phyloP scores from a whole-genome alignment of 495 filamentous ascomycete species.

The Neurospora tetraspora region DNA sequence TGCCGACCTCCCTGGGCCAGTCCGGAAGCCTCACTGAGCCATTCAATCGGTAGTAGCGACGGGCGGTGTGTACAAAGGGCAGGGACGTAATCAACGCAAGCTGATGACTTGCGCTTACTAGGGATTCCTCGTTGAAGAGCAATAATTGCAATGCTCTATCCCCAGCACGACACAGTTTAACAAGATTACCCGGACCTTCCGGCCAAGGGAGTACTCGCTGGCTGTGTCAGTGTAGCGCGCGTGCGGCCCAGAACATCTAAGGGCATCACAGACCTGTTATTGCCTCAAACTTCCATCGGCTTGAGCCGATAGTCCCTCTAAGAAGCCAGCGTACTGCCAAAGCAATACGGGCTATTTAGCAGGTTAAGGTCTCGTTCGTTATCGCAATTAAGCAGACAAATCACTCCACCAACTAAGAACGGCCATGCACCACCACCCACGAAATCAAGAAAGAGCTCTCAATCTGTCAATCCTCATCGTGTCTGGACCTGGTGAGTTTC shows the following conservation, averaged over 20 bases:
- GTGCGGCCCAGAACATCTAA: slow-evolving; percentile 66
- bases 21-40: not conserved
- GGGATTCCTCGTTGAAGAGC: slow-evolving; percentile 71
- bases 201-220: slow-evolving; percentile 62
- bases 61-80: slow-evolving; percentile 65
- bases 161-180: slow-evolving; percentile 69
- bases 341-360: slow-evolving; percentile 60
- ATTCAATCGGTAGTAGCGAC: slow-evolving; percentile 26
- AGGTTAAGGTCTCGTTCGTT: slow-evolving; percentile 67
- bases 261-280: slow-evolving; percentile 64
- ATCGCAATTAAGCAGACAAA: slow-evolving; percentile 70
- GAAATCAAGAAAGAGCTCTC: slow-evolving; percentile 57
- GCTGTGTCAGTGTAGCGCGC: slow-evolving; percentile 63
- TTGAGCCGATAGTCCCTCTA: slow-evolving; percentile 63
- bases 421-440: slow-evolving; percentile 56
- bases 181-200: slow-evolving; percentile 66
- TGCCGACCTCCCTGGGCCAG: no score
- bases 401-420: slow-evolving; percentile 61
- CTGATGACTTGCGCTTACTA: slow-evolving; percentile 67
- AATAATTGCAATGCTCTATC: slow-evolving; percentile 76
- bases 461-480: slow-evolving; percentile 58
- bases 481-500: slow-evolving; percentile 61
- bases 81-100: slow-evolving; percentile 67
- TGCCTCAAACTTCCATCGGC: slow-evolving; percentile 61
- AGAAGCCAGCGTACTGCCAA: slow-evolving; percentile 56